phyloP scores from a whole-genome alignment of 176 grass and related monocot genomes.

The Metroxylon sagu region DNA sequence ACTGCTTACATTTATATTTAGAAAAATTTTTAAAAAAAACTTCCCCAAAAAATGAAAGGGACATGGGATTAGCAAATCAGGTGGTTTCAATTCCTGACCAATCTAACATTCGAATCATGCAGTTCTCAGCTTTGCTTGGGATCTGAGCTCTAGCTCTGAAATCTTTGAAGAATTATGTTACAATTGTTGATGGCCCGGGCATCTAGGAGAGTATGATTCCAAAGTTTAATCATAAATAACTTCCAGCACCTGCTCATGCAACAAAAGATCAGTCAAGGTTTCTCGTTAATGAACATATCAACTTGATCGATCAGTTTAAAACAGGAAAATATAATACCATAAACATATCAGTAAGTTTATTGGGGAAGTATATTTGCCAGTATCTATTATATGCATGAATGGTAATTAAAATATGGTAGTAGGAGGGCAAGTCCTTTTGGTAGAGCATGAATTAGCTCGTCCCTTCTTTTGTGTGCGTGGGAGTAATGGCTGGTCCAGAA shows the following conservation, averaged over 20 bases:
- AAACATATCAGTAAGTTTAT: no score
- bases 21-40: neutral
- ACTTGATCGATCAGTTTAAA: neutral
- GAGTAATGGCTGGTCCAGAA: no score
- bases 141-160: conserved; percentile 9
- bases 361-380: no score
- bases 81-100: neutral
- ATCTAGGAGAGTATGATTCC: conserved; percentile 82
- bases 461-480: no score
- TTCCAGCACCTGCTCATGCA: conserved; percentile 53
- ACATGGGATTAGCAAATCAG: neutral
- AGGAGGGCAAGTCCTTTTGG: no score
- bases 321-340: neutral
- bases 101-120: neutral
- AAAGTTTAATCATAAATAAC: conserved; percentile 86
- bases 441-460: no score
- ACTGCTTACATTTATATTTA: neutral
- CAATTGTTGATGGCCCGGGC: conserved; percentile 57
- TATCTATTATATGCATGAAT: no score
- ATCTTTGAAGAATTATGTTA: conserved; percentile 48
- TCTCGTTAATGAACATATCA: no score
- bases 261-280: neutral
- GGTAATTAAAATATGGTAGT: no score
- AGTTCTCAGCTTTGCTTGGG: conserved; percentile 18
- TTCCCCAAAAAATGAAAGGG: conserved; percentile 1